Conservation (phyloP, 2,329 filamentous ascomycete genomes). For the Fusarium sp. region DNA sequence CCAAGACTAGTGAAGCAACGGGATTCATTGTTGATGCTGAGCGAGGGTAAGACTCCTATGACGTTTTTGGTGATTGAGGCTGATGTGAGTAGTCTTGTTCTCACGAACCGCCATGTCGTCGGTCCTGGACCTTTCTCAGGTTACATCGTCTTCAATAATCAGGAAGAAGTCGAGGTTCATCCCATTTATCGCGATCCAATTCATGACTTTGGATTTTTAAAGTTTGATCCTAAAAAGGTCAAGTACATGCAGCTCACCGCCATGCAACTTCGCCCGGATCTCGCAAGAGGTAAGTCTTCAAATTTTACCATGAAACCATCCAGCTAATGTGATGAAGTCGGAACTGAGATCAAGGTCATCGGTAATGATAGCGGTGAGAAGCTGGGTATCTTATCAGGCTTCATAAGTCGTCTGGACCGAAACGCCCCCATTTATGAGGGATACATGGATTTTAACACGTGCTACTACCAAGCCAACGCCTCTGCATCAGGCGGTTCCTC, state of each 20-base stretch:
- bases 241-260: slow-evolving; percentile 90
- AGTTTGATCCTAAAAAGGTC: slow-evolving; percentile 94
- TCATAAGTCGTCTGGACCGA: slow-evolving; percentile 93
- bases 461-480: slow-evolving; percentile 98
- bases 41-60: not conserved
- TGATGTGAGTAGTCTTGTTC: slow-evolving; percentile 50
- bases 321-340: not conserved
- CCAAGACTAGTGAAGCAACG: slow-evolving; percentile 94
- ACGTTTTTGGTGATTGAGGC: not conserved
- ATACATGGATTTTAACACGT: slow-evolving; percentile 95
- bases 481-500: slow-evolving; percentile 96
- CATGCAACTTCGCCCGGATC: slow-evolving; percentile 26
- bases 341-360: slow-evolving; percentile 32
- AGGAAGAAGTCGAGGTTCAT: slow-evolving; percentile 94
- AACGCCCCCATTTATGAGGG: slow-evolving; percentile 98
- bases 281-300: slow-evolving; percentile 5
- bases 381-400: slow-evolving; percentile 71
- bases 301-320: accelerated
- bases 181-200: slow-evolving; percentile 98
- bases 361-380: slow-evolving; percentile 33
- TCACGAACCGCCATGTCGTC: slow-evolving; percentile 93
- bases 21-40: slow-evolving; percentile 57
- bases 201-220: slow-evolving; percentile 96
- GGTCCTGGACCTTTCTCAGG: slow-evolving; percentile 97
- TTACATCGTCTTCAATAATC: slow-evolving; percentile 97